A percentile compares a stretch with the other conserved stretches of the same genome.
Evolutionary conservation across 768 basidiomycete species (phyloP).

Genomic region (Stropharia rugosoannulata): DNA sequence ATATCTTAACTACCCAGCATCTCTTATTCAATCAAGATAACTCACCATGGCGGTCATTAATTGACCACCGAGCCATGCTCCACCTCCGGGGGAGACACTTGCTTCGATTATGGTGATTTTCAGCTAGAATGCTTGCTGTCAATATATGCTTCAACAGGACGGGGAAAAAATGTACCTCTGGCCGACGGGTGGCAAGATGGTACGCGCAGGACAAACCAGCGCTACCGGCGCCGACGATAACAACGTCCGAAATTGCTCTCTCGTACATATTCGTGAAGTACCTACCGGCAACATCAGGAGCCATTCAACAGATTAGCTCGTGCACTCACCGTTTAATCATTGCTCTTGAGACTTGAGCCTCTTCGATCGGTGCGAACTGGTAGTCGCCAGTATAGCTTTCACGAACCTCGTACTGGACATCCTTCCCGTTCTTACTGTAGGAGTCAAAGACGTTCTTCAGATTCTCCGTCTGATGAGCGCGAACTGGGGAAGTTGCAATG

Average conservation of each 20-base stretch:
- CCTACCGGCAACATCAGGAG: conserved; percentile 29
- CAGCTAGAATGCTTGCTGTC: conserved; percentile 25
- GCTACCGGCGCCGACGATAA: conserved; percentile 74
- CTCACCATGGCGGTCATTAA: conserved; percentile 77
- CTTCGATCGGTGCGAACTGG: conserved; percentile 71
- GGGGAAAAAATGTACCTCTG: conserved; percentile 42
- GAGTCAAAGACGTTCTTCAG: too few relatives aligned
- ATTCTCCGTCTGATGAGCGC: too few relatives aligned
- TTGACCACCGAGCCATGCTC: conserved; percentile 79
- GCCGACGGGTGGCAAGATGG: conserved; percentile 62
- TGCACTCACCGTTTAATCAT: conserved; percentile 65
- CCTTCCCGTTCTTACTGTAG: too few relatives aligned
- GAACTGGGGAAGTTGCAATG: conserved; percentile 16
- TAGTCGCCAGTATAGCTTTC: conserved; percentile 66
- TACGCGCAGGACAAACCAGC: conserved; percentile 75
- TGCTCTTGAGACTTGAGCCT: conserved; percentile 73
- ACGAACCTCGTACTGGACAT: conserved; percentile 31
- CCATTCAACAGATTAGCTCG: background rate
- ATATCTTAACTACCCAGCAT: background rate
- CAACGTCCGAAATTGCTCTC: conserved; percentile 72
- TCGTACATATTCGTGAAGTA: conserved; percentile 78
- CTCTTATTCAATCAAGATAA: background rate
- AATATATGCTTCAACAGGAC: background rate
- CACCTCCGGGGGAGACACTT: conserved; percentile 76
- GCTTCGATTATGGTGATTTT: conserved; percentile 68